Conservation (phyloP, 2,329 filamentous ascomycete species). For the Tolypocladium amazonense region DNA sequence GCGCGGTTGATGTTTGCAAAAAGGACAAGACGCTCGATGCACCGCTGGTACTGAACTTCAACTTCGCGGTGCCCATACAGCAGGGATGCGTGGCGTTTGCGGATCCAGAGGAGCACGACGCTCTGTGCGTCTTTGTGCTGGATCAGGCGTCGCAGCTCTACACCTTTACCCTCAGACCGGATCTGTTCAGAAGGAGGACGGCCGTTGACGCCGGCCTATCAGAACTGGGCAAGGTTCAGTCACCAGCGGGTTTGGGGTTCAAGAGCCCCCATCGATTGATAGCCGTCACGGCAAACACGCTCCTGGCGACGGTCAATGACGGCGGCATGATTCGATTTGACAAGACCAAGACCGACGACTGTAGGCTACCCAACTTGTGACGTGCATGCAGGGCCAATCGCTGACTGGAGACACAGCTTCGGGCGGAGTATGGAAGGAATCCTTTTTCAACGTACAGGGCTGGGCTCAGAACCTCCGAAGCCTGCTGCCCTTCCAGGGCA, state of each 20-base stretch:
- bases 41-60: constrained; percentile 65
- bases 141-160: constrained; percentile 72
- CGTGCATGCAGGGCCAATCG: neutral
- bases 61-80: constrained; percentile 64
- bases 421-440: constrained; percentile 51
- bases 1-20: constrained; percentile 71
- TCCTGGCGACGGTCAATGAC: constrained; percentile 74
- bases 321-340: constrained; percentile 65
- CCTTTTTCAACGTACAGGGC: constrained; percentile 61
- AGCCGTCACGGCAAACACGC: constrained; percentile 59
- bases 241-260: constrained; percentile 63
- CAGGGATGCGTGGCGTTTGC: constrained; percentile 72
- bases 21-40: constrained; percentile 55
- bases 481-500: constrained; percentile 55
- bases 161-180: constrained; percentile 71
- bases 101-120: constrained; percentile 68
- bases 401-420: constrained; percentile 10
- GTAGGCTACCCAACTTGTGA: constrained; percentile 22
- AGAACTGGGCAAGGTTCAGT: constrained; percentile 65
- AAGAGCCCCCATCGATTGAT: constrained; percentile 73
- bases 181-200: constrained; percentile 64
- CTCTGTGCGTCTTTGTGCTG: constrained; percentile 68
- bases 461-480: constrained; percentile 59
- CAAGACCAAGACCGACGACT: constrained; percentile 37
- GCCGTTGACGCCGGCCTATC: constrained; percentile 63